Evolutionary conservation across 495 filamentous ascomycete genomes (phyloP).

Genomic region (Cercophora sp.): DNA sequence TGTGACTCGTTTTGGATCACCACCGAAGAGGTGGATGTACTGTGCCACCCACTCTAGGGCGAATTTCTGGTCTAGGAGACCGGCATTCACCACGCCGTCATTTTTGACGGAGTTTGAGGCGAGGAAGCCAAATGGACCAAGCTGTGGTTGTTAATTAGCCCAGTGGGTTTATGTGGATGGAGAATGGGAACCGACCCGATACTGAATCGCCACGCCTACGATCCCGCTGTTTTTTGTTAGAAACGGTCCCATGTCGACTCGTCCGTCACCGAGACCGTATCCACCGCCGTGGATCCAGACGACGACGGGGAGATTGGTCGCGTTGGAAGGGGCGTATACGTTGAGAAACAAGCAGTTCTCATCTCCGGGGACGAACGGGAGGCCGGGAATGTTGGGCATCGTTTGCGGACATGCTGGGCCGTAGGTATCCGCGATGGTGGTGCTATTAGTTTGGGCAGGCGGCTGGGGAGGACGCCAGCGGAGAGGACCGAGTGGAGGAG

Average conservation of each 20-base stretch:
- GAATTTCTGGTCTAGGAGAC: slow-evolving; percentile 41
- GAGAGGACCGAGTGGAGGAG: slow-evolving; percentile 26
- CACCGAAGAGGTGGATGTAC: slow-evolving; percentile 53
- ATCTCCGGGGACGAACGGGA: slow-evolving; percentile 13
- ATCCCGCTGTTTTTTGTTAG: slow-evolving; percentile 21
- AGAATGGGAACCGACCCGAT: slow-evolving; percentile 23
- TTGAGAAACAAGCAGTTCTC: slow-evolving; percentile 44
- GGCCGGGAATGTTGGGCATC: slow-evolving; percentile 10
- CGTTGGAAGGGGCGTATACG: slow-evolving; percentile 39
- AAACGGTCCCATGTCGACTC: slow-evolving; percentile 24
- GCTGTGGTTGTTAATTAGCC: too few relatives aligned
- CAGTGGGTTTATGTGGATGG: too few relatives aligned
- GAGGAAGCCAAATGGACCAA: slow-evolving; percentile 25
- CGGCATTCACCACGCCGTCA: slow-evolving; percentile 41
- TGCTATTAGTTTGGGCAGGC: neutral
- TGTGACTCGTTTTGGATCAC: slow-evolving; percentile 39
- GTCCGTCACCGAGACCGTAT: slow-evolving; percentile 34
- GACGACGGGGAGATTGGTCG: slow-evolving; percentile 38
- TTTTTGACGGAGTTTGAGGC: slow-evolving; percentile 19
- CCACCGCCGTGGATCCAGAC: slow-evolving; percentile 44
- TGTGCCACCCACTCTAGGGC: slow-evolving; percentile 49
- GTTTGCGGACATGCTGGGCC: slow-evolving; percentile 15
- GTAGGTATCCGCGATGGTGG: neutral
- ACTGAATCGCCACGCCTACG: slow-evolving; percentile 29
- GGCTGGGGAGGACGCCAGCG: slow-evolving; percentile 34